Conservation (phyloP, 169 alveolate genomes). For the Babesia bigemina region DNA sequence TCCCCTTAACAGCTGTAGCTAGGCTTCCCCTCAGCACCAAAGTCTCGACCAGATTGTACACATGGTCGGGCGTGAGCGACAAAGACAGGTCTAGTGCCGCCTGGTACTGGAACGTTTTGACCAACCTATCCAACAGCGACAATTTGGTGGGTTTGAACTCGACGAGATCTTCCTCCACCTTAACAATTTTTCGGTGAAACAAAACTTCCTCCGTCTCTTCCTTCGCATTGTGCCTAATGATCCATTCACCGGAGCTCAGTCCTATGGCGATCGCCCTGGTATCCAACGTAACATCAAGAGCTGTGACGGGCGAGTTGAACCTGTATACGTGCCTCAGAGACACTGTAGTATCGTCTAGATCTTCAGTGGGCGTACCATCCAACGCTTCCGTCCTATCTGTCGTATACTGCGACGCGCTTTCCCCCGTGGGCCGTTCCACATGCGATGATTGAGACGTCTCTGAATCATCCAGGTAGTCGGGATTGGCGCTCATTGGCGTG, state of each 20-base stretch:
- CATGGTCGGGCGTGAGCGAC: conserved; percentile 63
- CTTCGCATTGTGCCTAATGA: conserved; percentile 36
- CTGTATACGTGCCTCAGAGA: conserved; percentile 46
- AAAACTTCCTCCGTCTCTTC: not conserved
- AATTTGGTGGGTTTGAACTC: conserved; percentile 51
- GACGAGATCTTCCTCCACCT: conserved; percentile 15
- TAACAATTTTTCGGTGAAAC: conserved; percentile 12
- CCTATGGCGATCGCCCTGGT: conserved; percentile 50
- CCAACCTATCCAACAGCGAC: conserved; percentile 57
- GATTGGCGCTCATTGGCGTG: conserved; percentile 16
- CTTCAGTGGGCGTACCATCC: not conserved
- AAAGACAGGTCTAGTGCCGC: conserved; percentile 67
- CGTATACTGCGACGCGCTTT: not conserved
- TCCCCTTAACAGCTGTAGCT: conserved; percentile 61
- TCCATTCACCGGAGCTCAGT: conserved; percentile 46
- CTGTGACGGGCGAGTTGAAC: conserved; percentile 29
- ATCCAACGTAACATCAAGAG: conserved; percentile 42
- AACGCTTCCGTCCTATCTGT: not conserved
- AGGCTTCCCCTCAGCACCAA: conserved; percentile 61
- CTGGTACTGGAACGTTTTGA: conserved; percentile 65
- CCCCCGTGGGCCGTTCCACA: not conserved
- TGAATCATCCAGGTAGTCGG: not conserved
- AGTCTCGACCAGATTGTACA: conserved; percentile 54
- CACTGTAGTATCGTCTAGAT: not conserved
- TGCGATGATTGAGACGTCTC: not conserved